Conservation (phyloP, 2,329 filamentous ascomycete species). For the Colletotrichum cereale region DNA sequence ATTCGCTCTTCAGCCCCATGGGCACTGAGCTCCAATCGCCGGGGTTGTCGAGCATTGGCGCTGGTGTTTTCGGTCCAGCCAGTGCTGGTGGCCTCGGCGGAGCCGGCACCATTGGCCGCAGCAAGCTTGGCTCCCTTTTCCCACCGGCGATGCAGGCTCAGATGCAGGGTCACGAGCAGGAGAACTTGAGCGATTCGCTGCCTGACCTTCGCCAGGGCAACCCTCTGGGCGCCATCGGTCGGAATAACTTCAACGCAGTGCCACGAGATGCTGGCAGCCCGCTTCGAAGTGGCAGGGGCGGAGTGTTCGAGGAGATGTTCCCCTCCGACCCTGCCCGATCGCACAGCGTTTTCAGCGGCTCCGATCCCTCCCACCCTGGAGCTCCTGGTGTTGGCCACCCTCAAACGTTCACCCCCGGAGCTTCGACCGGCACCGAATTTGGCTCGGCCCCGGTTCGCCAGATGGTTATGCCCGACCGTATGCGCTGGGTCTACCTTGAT, state of each 20-base stretch:
- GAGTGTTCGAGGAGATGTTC: slow-evolving; percentile 68
- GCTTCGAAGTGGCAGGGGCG: slow-evolving; percentile 64
- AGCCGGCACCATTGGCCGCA: slow-evolving; percentile 78
- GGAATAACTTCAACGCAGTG: slow-evolving; percentile 67
- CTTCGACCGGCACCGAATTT: slow-evolving; percentile 46
- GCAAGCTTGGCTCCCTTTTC: slow-evolving; percentile 89
- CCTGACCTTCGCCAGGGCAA: slow-evolving; percentile 72
- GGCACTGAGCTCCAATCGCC: slow-evolving; percentile 81
- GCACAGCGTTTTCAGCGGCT: slow-evolving; percentile 45
- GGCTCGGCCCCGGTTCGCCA: slow-evolving; percentile 76
- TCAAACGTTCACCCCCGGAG: slow-evolving; percentile 43
- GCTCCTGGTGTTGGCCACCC: slow-evolving; percentile 42
- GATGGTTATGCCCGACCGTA: slow-evolving; percentile 99
- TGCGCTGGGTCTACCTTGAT: slow-evolving; percentile 98
- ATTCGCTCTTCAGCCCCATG: slow-evolving; percentile 82
- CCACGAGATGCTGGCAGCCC: slow-evolving; percentile 71
- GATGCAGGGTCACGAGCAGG: slow-evolving; percentile 81
- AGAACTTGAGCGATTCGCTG: slow-evolving; percentile 66
- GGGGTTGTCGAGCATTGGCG: slow-evolving; percentile 71
- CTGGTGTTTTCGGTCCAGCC: slow-evolving; percentile 76
- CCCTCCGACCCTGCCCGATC: slow-evolving; percentile 52
- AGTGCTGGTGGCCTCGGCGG: slow-evolving; percentile 66
- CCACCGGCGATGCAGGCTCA: slow-evolving; percentile 91
- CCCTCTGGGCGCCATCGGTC: slow-evolving; percentile 76
- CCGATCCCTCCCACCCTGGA: slow-evolving; percentile 43